These are phyloP conservation scores for Gossypium laxum DNA, from an alignment of 441 rosid species.

Conservation along the genomic window DNA sequence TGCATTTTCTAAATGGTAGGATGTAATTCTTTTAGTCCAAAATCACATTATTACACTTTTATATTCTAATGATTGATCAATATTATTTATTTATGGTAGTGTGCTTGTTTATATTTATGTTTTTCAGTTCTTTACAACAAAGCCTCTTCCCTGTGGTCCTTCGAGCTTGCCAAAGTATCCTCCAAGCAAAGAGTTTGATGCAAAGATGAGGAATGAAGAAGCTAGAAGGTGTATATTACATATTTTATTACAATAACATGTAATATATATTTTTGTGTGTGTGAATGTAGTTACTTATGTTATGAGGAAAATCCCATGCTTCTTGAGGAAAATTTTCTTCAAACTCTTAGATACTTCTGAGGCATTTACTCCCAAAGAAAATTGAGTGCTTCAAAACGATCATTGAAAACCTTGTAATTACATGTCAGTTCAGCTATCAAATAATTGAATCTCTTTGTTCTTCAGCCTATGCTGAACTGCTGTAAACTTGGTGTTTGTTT, in stretches of 20 bases:
- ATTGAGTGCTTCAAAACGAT: background rate
- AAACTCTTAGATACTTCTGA: background rate
- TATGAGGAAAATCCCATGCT: background rate
- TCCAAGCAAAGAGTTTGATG: slow-evolving; percentile 95
- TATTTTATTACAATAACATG: background rate
- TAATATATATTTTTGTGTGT: background rate
- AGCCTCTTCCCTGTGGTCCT: slow-evolving; percentile 85
- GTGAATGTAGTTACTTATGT: background rate
- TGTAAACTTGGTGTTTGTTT: background rate
- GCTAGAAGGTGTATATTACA: slow-evolving; percentile 56
- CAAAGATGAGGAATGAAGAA: slow-evolving; percentile 82
- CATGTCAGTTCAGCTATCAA: background rate
- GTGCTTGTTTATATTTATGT: slow-evolving; percentile 15
- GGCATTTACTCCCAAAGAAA: background rate
- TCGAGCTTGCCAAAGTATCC: slow-evolving; percentile 88
- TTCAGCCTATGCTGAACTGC: background rate
- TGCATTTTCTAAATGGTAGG: background rate
- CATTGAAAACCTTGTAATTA: background rate
- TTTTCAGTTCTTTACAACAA: slow-evolving; percentile 60
- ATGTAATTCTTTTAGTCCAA: background rate
- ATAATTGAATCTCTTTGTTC: background rate
- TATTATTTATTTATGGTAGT: background rate
- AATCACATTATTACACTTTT: background rate
- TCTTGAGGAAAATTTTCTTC: background rate
- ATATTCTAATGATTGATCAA: background rate